A percentile compares a stretch with the other conserved stretches of the same genome.
phyloP scores from a whole-genome alignment of 805 yeast genomes.

The Pichia ethanolica region DNA sequence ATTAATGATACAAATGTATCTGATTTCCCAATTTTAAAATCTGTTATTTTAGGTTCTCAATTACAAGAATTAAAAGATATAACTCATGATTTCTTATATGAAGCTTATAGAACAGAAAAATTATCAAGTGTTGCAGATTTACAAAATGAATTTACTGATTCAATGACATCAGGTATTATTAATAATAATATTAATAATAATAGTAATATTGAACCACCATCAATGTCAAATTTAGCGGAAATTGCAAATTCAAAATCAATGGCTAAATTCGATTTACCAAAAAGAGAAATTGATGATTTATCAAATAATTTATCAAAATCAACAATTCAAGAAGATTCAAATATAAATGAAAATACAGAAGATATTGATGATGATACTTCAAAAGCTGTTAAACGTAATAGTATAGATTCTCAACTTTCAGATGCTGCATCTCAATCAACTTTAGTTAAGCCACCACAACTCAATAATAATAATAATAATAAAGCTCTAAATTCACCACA shows the following conservation, averaged over 20 bases:
- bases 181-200: neutral
- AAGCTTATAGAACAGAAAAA: slow-evolving; percentile 58
- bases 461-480: neutral
- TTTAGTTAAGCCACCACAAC: slow-evolving; percentile 1
- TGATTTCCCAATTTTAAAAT: slow-evolving; percentile 47
- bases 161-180: slow-evolving; percentile 14
- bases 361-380: slow-evolving; percentile 8
- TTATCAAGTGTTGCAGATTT: slow-evolving; percentile 47
- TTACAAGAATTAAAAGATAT: slow-evolving; percentile 58
- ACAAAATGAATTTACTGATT: slow-evolving; percentile 22
- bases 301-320: slow-evolving; percentile 3
- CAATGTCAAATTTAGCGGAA: slow-evolving; percentile 58
- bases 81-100: slow-evolving; percentile 58
- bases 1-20: slow-evolving; percentile 44
- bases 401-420: slow-evolving; percentile 8
- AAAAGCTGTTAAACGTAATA: slow-evolving; percentile 4
- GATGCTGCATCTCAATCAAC: slow-evolving; percentile 8
- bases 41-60: slow-evolving; percentile 52
- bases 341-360: neutral
- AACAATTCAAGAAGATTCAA: slow-evolving; percentile 5
- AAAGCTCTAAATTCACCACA: slow-evolving; percentile 16
- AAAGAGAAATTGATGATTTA: slow-evolving; percentile 10
- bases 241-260: slow-evolving; percentile 30
- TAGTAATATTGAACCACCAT: slow-evolving; percentile 34
- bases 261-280: slow-evolving; percentile 18